Evolutionary conservation across 495 filamentous ascomycete genomes (phyloP), one percentile per base, ranked within the genome.

Genomic region (Haplographium delicatum): DNA sequence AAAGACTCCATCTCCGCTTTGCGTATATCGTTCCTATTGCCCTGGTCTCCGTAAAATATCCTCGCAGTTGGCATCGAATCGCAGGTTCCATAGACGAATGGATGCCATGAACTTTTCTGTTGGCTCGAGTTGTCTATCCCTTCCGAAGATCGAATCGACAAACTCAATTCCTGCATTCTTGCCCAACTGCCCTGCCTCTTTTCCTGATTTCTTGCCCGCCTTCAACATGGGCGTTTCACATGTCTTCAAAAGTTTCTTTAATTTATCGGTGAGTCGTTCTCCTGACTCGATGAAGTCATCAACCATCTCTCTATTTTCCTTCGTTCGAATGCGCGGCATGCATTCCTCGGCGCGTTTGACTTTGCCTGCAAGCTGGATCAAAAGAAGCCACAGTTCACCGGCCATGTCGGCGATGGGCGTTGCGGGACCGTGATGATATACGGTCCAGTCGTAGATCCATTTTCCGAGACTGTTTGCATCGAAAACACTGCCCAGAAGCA

Each of bases 361-460:
- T 73, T 97, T 98, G 59, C 89, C 89, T 23, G 91, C 86, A n/a
- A 97, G 78, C 67, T 95, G 88, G 70, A 96, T 96, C 52, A 97
- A 76, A 35, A 96, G 73, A 25, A 96, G 79, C 93, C 93, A 98
- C 53, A 98, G 70, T 61, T 96, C 90, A 62, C 93, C 93, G 16
- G 93, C 91, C 63, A 95, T 83, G 51, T 96, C 90, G 33, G 89
- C 81, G 64, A 96, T 90, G 52, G 93, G 88, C 3, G 88, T 89
- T 23, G 80, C 80, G 9, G 89, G 78, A 33, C 89, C 89, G 56
- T 94, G 86, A 65, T 86, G 83, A 72, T 88, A 96, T 51, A 96
- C 88, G 25, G 93, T 96, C 93, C 93, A 98, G 76, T 98, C 95
- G 72, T 95, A 98, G 65, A 98, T 91, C 93, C 93, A 98, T 69